Conservation (phyloP, 331 rosid genomes). For the Quercus tomentella region DNA sequence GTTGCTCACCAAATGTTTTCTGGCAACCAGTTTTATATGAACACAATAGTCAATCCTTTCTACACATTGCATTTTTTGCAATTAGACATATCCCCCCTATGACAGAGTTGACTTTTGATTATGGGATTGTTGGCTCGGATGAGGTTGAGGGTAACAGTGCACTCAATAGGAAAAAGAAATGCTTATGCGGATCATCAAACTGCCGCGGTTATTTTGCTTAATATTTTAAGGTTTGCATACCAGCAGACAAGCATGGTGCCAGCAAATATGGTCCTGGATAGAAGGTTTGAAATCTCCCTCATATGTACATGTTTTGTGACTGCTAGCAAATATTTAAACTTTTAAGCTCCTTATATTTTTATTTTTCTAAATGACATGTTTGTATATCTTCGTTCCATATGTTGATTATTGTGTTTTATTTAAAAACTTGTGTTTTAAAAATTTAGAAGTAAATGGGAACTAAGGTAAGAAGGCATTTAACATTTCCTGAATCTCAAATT, state of each 20-base stretch:
- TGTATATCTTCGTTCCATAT: background rate
- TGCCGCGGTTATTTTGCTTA: constrained; percentile 60
- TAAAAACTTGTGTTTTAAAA: background rate
- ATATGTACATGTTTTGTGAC: background rate
- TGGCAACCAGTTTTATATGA: constrained; percentile 64
- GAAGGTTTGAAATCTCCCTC: constrained; percentile 29
- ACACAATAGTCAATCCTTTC: constrained; percentile 39
- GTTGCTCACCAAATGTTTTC: constrained; percentile 67
- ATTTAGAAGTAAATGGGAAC: background rate
- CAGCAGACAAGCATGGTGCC: constrained; percentile 12
- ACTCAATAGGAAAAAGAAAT: constrained; percentile 36
- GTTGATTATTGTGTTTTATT: background rate
- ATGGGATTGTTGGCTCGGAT: constrained; percentile 32
- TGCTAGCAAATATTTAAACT: background rate
- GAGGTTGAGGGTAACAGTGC: constrained; percentile 17
- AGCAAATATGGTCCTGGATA: constrained; percentile 18
- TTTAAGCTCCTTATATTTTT: background rate
- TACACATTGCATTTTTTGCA: constrained; percentile 61
- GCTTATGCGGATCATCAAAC: constrained; percentile 52
- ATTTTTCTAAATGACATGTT: background rate
- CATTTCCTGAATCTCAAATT: background rate
- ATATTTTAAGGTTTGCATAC: constrained; percentile 20
- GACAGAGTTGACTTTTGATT: constrained; percentile 69
- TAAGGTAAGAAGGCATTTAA: background rate
- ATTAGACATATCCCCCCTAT: constrained; percentile 59